A percentile compares a stretch with the other conserved stretches of the same genome.
These are phyloP conservation scores for Debaryomycetaceae sp. DNA, from an alignment of 1,139 yeast species.

Conservation along the genomic window DNA sequence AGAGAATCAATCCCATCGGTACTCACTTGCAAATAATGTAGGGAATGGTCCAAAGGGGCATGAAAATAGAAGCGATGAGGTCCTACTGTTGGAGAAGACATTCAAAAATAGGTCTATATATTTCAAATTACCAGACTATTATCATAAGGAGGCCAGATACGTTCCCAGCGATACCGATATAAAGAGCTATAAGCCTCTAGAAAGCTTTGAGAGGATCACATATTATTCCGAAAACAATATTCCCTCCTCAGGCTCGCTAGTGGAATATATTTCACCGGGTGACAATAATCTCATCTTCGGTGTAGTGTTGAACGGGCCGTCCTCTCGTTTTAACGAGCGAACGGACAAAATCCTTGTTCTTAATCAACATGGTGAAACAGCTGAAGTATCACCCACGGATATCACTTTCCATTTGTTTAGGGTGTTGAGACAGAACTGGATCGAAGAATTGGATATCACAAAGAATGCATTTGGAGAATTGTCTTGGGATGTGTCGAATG, in stretches of 20 bases:
- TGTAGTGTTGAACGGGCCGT: slow-evolving; percentile 27
- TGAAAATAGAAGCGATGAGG: background rate
- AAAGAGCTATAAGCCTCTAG: slow-evolving; percentile 3
- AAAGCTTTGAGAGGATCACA: slow-evolving; percentile 14
- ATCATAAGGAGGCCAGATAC: background rate
- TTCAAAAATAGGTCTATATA: background rate
- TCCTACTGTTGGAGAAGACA: background rate
- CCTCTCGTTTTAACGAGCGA: slow-evolving; percentile 30
- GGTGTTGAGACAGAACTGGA: slow-evolving; percentile 21
- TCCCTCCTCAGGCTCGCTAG: slow-evolving; percentile 32
- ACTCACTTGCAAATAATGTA: background rate
- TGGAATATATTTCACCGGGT: slow-evolving; percentile 22
- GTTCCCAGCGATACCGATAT: slow-evolving; percentile 4
- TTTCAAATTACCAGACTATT: background rate
- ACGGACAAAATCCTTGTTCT: slow-evolving; percentile 32
- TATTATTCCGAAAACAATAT: slow-evolving; percentile 13
- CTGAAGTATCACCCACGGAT: slow-evolving; percentile 21
- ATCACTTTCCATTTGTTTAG: slow-evolving; percentile 26
- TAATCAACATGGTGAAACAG: slow-evolving; percentile 27
- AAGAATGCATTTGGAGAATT: slow-evolving; percentile 21
- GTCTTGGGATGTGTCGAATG: slow-evolving; percentile 12
- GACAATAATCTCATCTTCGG: slow-evolving; percentile 20
- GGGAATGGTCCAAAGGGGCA: background rate
- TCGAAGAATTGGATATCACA: slow-evolving; percentile 16
- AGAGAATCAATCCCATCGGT: background rate